Base-by-base conservation (phyloP, 2,329 filamentous ascomycete genomes). In the Aspergillus intermedius region DNA sequence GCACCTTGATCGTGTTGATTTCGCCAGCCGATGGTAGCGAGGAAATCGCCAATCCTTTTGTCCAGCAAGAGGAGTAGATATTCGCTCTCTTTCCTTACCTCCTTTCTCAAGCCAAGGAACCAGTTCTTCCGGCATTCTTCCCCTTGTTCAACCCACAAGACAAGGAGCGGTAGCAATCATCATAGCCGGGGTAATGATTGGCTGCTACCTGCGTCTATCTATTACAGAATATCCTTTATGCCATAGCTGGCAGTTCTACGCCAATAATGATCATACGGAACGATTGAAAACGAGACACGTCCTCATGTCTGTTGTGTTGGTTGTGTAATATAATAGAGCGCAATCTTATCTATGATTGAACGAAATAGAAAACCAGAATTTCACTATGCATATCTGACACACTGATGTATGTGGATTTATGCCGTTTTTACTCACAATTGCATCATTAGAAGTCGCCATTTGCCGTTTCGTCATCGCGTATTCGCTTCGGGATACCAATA, bases 21-120 rank as follows among this genome's bases (percentile, higher is more conserved):
- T 93, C 88, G 54, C 93, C 93, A 3, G 80, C 93, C 46, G 91
- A 97, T 64, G 93, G 93, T 48, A 96, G 89, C 72, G 91, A 97
- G 72, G 86, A 91, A 71, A 98, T 98, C 61, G 82, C 87, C 60
- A 98, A 98, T 68, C 93, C 93, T 0, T 98, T 97, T 64, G 76
- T 87, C 46, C 83, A 88, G 63, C 76, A 79, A 21, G 85, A 89
- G 43, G 85, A 89, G 57, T 82, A 70, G 68, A 41, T 17, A 19
- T 19, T 6, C 8, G 35, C 35, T 39, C 7, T 39, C 12, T 9
- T 23, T 6, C 34, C 34, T 5, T 40, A 42, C 41, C 13, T 30
- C 6, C 12, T 22, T 7, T 10, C 15, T 12, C 17, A 21, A 19
- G 34, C 9, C 9, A 37, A 1, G 34, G 34, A 37, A 37, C 17